Base-by-base conservation (phyloP, 2,329 filamentous ascomycete genomes). In the Xylariomycetidae sp. region DNA sequence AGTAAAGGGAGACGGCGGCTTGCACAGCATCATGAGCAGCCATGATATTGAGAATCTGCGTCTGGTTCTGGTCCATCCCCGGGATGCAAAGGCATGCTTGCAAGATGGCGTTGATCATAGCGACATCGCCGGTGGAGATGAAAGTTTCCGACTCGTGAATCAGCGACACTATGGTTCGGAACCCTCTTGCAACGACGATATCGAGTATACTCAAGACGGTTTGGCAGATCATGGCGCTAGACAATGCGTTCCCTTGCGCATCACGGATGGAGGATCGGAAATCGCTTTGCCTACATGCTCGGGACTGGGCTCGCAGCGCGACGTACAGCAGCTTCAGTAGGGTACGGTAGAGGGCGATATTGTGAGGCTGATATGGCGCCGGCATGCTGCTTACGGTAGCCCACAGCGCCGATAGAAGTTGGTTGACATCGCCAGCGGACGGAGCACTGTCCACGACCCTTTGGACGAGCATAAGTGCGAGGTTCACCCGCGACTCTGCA, bases 281-380 rank as follows among this genome's bases (percentile, higher is more conserved):
- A 27, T 50, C 43, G 7, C 19, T 42, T 15, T 45, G 37, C 2
- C 37, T 35, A 16, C 49, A 47, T 13, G 55, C 48, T 32, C 54
- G 56, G 57, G 61, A 75, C 34, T 84, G 76, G 12, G 81, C 76
- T 30, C 81, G 79, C 17, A 96, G 68, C 0, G 84, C 74, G 29
- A 96, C 78, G 53, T 92, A 95, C 5, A 98, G 72, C 3, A 90
- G 77, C 50, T 85, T 87, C 13, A 96, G 70, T 8, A 95, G 73
- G 0, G 81, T 82, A 30, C 92, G 82, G 58, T 93, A 93, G 53
- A 95, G 90, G 20, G 74, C 65, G 7, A 76, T 65, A 10, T 72
- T 74, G 10, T 67, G 66, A 2, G 59, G 49, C 9, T 61, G 58
- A 37, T 75, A 75, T 0, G 74, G 72, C 31, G 73, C 68, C 27